Conservation (phyloP, 352 stramenopile genomes). For the Phytophthora multivora region DNA sequence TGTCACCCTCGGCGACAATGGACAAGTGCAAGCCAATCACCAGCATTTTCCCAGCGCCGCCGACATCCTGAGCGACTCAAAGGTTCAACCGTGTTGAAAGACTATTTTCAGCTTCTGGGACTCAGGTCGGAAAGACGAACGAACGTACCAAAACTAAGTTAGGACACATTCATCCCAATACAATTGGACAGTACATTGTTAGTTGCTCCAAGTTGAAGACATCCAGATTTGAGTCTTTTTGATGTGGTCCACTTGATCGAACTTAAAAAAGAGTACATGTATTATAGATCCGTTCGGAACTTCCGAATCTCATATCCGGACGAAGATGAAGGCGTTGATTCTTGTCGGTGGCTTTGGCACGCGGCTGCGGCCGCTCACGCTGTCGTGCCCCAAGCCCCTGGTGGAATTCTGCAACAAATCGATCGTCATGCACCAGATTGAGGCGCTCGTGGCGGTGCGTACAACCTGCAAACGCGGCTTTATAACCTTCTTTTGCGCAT, state of each 20-base stretch:
- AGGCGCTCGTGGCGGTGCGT: slow-evolving; percentile 80
- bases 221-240: no score
- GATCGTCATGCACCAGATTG: slow-evolving; percentile 90
- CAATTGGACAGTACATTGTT: no score
- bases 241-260: no score
- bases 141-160: no score
- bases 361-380: slow-evolving; percentile 87
- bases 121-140: not conserved
- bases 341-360: slow-evolving; percentile 91
- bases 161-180: no score
- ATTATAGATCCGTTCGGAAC: not conserved
- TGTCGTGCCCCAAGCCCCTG: slow-evolving; percentile 90
- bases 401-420: slow-evolving; percentile 94
- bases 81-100: not conserved
- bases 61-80: not conserved
- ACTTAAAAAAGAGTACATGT: no score
- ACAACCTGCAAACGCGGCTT: not conserved
- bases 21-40: not conserved
- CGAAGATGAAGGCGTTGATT: slow-evolving; percentile 90
- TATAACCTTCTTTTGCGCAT: no score
- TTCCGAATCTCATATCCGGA: not conserved
- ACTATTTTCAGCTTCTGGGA: slow-evolving; percentile 16
- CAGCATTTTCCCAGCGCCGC: no score
- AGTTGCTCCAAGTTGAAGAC: no score
- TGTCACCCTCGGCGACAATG: not conserved